Base-by-base conservation (phyloP, 1,139 yeast species). In the Entelexis sorbosivorans region DNA sequence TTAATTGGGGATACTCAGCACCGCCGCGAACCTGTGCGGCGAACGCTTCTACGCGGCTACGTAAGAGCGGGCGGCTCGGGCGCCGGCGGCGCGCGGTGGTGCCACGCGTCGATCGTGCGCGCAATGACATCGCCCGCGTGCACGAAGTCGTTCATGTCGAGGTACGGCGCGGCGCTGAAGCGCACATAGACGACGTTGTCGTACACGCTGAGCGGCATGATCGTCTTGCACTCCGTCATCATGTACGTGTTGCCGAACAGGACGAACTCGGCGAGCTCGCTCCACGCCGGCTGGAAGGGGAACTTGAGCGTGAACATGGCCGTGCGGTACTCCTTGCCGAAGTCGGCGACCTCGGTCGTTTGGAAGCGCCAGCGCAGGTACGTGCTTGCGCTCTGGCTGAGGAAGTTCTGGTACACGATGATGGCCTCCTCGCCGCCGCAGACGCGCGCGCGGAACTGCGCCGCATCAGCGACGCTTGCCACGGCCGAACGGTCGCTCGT, bases 361-460 rank as follows among this genome's bases (percentile, higher is more conserved):
- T 62, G 63, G n/a, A 65, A 56, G 20, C 66, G 69, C 26, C 65
- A 55, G 36, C 70, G 60, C 19, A 75, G 64, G 17, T 63, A 60
- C 1, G 65, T 62, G 1, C 73, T 75, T 1, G 75, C 80, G 49
- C 69, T 52, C 7, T 60, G 53, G 2, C 80, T 78, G 50, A 82
- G 69, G 0, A 58, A 58, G 46, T 63, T 60, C 58, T 77, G 75
- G 61, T 82, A 80, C 1, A 69, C 60, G 52, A 69, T 63, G 49
- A 82, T 79, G 6, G 63, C 64, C 2, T 70, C 73, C 56, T 79
- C 84, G 2, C 86, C 86, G 2, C 89, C 88, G 59, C 85, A 79
- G 7, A 68, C 66, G 9, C 70, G 70, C 17, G 69, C 62, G 58
- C 83, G 69, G 61, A 81, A 82, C 56, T 71, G 64, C 24, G 73